Evolutionary conservation across 2,329 filamentous ascomycete genomes (phyloP), one percentile per base, ranked within the genome.

Genomic region (Arthrobotrys conoides): DNA sequence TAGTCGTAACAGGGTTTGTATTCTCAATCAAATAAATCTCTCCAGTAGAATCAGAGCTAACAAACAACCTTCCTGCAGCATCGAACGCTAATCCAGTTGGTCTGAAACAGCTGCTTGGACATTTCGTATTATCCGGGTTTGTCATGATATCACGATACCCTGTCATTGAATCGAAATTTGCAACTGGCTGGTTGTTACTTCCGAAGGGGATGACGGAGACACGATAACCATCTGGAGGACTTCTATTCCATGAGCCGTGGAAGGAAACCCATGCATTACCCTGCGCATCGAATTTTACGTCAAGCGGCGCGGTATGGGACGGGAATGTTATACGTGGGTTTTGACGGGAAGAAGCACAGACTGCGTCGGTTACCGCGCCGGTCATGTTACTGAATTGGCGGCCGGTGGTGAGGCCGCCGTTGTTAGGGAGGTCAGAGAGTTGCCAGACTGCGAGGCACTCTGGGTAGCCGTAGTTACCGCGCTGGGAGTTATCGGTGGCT

Each of bases 251-350:
- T 83, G 89, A 91, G 14, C 92, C 91, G 83, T 93, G 91, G 84
- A 93, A 92, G 0, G 89, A 86, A 18, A 94, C 85, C 84, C 89
- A 93, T 0, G 90, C 91, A 1, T 86, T 87, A 12, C 87, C 87
- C 41, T n/a, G 14, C 2, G 85, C 82, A 80, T 88, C 86, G 85
- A 94, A 94, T 78, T 89, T 89, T 82, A 93, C 88, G 80, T 93
- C 91, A 0, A 93, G 85, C 0, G 92, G 92, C 0, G 92, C 91
- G 82, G 88, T 90, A 82, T 94, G 92, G 0, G 91, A 88, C 64
- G 87, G 85, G 82, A 91, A 89, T 0, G 88, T 89, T 30, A 93
- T 84, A 0, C 89, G 78, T 79, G 92, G 88, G 2, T 86, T 80
- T 18, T 86, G 83, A 24, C 85, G 86, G 27, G 86, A 82, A 9